A percentile compares a stretch with the other conserved stretches of the same genome.
Conservation (phyloP, 1,284 basidiomycete genomes). For the Cryptococcus sp. region DNA sequence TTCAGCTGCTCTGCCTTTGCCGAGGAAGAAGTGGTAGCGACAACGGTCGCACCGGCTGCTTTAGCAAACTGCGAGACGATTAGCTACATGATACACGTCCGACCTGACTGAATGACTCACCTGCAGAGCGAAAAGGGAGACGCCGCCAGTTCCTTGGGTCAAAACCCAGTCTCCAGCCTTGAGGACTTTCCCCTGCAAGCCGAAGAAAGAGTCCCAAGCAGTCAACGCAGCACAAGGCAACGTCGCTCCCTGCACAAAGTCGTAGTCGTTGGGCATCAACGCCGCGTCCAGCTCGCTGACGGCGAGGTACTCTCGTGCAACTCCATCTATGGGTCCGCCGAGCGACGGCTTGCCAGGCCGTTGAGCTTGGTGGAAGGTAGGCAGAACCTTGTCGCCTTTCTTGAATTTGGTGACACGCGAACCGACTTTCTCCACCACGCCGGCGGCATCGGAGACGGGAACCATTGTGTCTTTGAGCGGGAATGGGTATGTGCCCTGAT, state of each 20-base stretch:
- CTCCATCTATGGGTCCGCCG: conserved; percentile 13
- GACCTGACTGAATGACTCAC: conserved; percentile 12
- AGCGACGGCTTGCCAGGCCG: conserved; percentile 11
- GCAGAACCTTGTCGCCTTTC: conserved; percentile 15
- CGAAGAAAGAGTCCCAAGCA: conserved; percentile 53
- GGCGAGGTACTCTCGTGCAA: conserved; percentile 8
- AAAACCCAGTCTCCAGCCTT: conserved; percentile 52
- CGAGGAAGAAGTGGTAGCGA: conserved; percentile 50
- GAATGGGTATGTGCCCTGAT: conserved; percentile 16
- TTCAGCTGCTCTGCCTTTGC: conserved; percentile 43
- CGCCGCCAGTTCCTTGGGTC: conserved; percentile 53
- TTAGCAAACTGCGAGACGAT: conserved; percentile 56
- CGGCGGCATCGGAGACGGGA: conserved; percentile 16
- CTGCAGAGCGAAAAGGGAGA: conserved; percentile 51
- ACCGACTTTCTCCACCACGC: conserved; percentile 10
- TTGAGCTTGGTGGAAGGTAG: conserved; percentile 11
- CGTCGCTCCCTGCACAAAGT: conserved; percentile 49
- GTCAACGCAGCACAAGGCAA: conserved; percentile 52
- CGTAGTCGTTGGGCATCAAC: conserved; percentile 41
- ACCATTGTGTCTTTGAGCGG: conserved; percentile 12
- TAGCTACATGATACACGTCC: conserved; percentile 55
- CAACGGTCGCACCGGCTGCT: conserved; percentile 46
- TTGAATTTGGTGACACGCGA: conserved; percentile 15
- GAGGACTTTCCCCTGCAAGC: conserved; percentile 35
- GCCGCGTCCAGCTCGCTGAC: conserved; percentile 24